phyloP scores from a whole-genome alignment of 1,284 basidiomycete genomes.

The Ganoderma sp. region DNA sequence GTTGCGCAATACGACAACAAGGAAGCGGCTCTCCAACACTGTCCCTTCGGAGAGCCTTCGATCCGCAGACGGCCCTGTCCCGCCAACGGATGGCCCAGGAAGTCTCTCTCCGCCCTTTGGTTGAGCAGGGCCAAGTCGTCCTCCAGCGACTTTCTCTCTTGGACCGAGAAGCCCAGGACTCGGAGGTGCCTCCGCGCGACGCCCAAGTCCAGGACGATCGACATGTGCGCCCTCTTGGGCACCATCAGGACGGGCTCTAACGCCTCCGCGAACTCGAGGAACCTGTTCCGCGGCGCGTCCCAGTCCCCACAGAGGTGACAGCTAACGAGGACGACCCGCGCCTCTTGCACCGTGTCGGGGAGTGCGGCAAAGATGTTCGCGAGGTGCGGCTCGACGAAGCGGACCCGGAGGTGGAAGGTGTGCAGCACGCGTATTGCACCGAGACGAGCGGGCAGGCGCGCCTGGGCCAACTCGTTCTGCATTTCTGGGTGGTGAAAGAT shows the following conservation, averaged over 20 bases:
- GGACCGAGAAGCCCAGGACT: too few species aligned
- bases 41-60: not conserved
- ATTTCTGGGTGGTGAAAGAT: not conserved
- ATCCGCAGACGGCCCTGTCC: not conserved
- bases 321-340: not conserved
- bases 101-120: not conserved
- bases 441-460: not conserved
- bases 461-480: not conserved
- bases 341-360: not conserved
- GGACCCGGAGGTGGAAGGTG: not conserved
- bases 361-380: not conserved
- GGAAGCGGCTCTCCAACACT: not conserved
- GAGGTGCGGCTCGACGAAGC: not conserved
- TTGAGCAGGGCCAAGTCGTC: not conserved
- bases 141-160: too few species aligned
- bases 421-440: not conserved
- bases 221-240: not conserved
- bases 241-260: not conserved
- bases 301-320: not conserved
- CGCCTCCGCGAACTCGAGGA: not conserved
- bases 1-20: too few species aligned
- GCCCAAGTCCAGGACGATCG: constrained; percentile 1
- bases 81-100: not conserved
- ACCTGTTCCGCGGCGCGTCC: not conserved
- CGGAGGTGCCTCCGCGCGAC: not conserved